A percentile compares a stretch with the other conserved stretches of the same genome.
Conservation (phyloP, 192 early-diverging fungal genomes). For the Thamnidium elegans region DNA sequence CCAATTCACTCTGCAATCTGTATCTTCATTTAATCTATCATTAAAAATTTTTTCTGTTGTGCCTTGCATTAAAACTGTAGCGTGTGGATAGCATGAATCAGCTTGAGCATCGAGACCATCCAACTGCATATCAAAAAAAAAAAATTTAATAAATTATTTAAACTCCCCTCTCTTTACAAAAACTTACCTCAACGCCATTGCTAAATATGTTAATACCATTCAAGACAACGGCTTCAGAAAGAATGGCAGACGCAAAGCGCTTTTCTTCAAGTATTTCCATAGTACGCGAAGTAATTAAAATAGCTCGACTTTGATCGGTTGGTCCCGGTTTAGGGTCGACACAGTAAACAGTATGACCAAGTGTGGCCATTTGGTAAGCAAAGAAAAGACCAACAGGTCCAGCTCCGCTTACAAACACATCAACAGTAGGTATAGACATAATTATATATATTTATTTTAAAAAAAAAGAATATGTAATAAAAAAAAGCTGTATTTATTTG, state of each 20-base stretch:
- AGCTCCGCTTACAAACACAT: slow-evolving; percentile 29
- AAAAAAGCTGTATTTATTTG: no score
- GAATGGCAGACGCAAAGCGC: background rate
- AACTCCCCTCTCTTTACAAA: no score
- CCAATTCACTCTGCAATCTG: slow-evolving; percentile 3
- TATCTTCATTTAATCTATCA: background rate
- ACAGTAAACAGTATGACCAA: slow-evolving; percentile 17
- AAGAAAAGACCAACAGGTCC: slow-evolving; percentile 27
- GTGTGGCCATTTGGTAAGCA: slow-evolving; percentile 16
- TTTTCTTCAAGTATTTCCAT: slow-evolving; percentile 21
- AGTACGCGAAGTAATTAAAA: slow-evolving; percentile 18
- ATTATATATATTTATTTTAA: no score
- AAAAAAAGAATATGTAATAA: no score
- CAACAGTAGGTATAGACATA: background rate
- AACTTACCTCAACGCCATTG: background rate
- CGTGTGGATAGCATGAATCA: slow-evolving; percentile 22
- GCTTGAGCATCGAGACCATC: slow-evolving; percentile 9
- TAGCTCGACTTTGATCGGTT: slow-evolving; percentile 23
- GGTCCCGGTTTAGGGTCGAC: slow-evolving; percentile 10
- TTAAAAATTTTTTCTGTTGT: slow-evolving; percentile 13
- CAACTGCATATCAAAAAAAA: background rate
- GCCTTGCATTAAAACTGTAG: slow-evolving; percentile 21
- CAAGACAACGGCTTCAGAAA: background rate
- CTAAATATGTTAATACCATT: background rate
- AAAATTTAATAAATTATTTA: background rate